Conservation (phyloP, 352 stramenopile species). For the Thalassiosira pacifica region DNA sequence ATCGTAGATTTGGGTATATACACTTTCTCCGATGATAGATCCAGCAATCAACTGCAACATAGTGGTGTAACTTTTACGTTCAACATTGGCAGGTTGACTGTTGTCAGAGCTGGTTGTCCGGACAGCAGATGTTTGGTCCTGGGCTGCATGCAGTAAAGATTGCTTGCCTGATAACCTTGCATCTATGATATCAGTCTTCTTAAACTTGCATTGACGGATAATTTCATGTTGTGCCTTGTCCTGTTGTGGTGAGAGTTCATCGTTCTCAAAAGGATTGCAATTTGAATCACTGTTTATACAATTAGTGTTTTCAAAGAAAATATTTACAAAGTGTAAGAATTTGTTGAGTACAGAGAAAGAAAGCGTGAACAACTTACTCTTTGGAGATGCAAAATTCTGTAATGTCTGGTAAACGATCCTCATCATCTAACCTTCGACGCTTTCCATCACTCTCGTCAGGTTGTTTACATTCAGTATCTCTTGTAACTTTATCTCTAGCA, state of each 20-base stretch:
- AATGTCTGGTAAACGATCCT: constrained; percentile 2
- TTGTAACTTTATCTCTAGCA: too few relatives aligned
- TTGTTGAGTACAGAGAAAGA: neutral
- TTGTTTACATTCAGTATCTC: neutral
- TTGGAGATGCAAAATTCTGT: neutral
- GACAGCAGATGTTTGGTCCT: neutral
- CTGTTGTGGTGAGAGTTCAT: neutral
- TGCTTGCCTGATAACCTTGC: neutral
- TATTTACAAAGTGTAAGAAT: neutral
- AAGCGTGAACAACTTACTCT: constrained; percentile 4
- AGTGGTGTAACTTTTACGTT: neutral
- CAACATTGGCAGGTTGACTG: neutral
- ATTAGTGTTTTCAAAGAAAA: too few relatives aligned
- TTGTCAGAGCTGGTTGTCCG: neutral
- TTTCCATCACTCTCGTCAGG: neutral
- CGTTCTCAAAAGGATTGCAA: too few relatives aligned
- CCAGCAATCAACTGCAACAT: constrained; percentile 39
- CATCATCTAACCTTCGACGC: neutral
- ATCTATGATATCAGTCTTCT: neutral
- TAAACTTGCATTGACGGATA: neutral
- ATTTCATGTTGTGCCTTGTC: constrained; percentile 5
- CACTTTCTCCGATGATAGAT: constrained; percentile 20
- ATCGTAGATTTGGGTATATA: constrained; percentile 5
- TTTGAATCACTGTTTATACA: too few relatives aligned
- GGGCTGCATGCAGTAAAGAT: neutral